Evolutionary conservation across 768 basidiomycete species (phyloP), one percentile per base, ranked within the genome.

Genomic region (Auriscalpium vulgare): DNA sequence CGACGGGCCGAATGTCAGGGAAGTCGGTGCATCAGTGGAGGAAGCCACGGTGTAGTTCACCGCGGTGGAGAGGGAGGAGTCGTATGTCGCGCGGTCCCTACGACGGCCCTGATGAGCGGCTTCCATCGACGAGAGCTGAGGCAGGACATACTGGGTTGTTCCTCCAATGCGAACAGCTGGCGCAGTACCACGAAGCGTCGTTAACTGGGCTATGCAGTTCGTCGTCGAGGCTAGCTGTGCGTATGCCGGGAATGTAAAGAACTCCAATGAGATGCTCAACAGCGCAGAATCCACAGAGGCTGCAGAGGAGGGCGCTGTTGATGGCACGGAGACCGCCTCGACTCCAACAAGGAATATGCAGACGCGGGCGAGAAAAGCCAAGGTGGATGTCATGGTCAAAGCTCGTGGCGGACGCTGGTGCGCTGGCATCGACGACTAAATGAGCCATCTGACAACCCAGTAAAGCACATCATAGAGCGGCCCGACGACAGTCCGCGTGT

Each of bases 1-100:
- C 2, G 63, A 60, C 14, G 68, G 68, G 2, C 68, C 63, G 37
- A 58, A 65, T 8, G 65, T 63, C 17, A 71, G 62, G 55, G 66
- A 62, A 9, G 59, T 56, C 10, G 67, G 73, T 1, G 73, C 73
- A 55, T 71, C 72, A 4, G 66, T 67, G 9, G 71, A 65, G 14
- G 63, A 63, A 3, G 70, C 65, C 9, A 74, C 72, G 10, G 70
- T 72, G 56, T 72, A 74, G 53, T 69, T 67, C 8, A 73, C 73
- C 13, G 72, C 66, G 11, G 60, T 49, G 17, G 59, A 46, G 21
- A 73, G 62, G 37, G 48, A 58, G 0, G 72, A 60, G 54, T 71
- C 65, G 57, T 69, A 74, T 19, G 72, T 73, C n/a, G 73, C 73
- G 37, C 73, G 70, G 51, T 74, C 73, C 51, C 73, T 74, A 55